phyloP scores from a whole-genome alignment of 2,329 filamentous ascomycete genomes.

The Paracoccidioides lutzii region DNA sequence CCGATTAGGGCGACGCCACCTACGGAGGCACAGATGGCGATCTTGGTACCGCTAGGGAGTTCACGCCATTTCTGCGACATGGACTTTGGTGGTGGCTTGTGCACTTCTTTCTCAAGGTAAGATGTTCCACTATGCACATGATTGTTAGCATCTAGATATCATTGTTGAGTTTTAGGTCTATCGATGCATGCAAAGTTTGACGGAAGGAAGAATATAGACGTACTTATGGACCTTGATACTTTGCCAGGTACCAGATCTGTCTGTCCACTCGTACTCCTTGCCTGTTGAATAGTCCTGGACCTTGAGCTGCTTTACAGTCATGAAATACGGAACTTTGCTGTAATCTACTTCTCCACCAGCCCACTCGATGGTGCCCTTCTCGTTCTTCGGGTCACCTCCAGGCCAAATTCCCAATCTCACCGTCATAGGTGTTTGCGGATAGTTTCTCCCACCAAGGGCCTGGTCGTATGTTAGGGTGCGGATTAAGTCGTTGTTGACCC shows the following conservation, averaged over 20 bases:
- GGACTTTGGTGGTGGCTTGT: slow-evolving; percentile 24
- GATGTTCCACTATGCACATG: slow-evolving; percentile 49
- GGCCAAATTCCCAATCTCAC: slow-evolving; percentile 59
- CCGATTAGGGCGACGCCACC: slow-evolving; percentile 22
- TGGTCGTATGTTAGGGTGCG: slow-evolving; percentile 50
- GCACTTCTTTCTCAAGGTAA: slow-evolving; percentile 33
- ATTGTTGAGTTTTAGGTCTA: too few relatives aligned
- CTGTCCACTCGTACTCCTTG: slow-evolving; percentile 53
- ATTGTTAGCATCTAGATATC: slow-evolving; percentile 5
- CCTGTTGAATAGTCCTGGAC: slow-evolving; percentile 45
- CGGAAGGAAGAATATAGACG: slow-evolving; percentile 9
- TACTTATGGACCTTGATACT: slow-evolving; percentile 50
- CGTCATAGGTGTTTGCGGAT: slow-evolving; percentile 62
- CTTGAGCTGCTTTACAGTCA: slow-evolving; percentile 55
- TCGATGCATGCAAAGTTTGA: too few relatives aligned
- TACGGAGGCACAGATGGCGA: slow-evolving; percentile 32
- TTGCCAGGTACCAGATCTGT: slow-evolving; percentile 47
- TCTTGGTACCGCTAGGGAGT: slow-evolving; percentile 36
- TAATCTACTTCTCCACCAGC: slow-evolving; percentile 12
- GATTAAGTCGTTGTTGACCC: slow-evolving; percentile 47
- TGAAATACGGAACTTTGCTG: slow-evolving; percentile 51
- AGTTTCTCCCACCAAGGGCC: slow-evolving; percentile 53
- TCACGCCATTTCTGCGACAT: slow-evolving; percentile 31
- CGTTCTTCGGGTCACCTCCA: slow-evolving; percentile 41
- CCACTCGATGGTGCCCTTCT: slow-evolving; percentile 10